Base-by-base conservation (phyloP, 176 grass and related monocot species). In the Ensete ventricosum region DNA sequence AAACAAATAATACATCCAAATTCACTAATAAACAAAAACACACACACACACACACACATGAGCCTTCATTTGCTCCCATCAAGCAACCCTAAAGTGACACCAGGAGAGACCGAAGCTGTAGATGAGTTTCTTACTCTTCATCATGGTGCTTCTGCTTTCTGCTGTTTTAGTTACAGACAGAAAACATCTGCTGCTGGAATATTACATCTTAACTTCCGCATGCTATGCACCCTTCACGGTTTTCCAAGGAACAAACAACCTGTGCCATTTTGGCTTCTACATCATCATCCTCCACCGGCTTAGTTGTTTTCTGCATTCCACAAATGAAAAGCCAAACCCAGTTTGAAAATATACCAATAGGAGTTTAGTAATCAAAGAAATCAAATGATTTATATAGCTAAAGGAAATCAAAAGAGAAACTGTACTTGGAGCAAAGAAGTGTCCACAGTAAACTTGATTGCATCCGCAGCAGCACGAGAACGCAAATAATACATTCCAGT, bases 401-500 rank as follows among this genome's bases (percentile, higher is more conserved):
- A 17, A 9, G 19, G 69, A 83, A 29, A 78, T 64, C 20, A 3
- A 11, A 52, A 11, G 2, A 12, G 65, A 52, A 78, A 74, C 11
- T 65, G 81, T 52, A 79, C 86, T 82, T 91, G 87, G 20, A 99
- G 62, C 27, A 94, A 49, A 22, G 86, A 62, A 43, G 91, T 94
- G 22, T 99, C 95, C 0, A 99, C 91, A 68, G 95, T 99, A 17
- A 99, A 99, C 80, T 99, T 99, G 73, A 99, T 99, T 22, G 95
- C 95, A 52, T 99, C 95, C 51, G 91, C 91, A 52, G 95, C 95
- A 66, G 91, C 88, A 72, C 95, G 82, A 24, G 95, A 94, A 76
- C 95, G 82, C 59, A 99, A 77, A 78, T 99, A 99, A 80, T 99
- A 99, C 95, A 99, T 99, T 53, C 95, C 95, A 83, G 95, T 99